Evolutionary conservation across 805 yeast species (phyloP).

Genomic region (Lachancea quebecensis): DNA sequence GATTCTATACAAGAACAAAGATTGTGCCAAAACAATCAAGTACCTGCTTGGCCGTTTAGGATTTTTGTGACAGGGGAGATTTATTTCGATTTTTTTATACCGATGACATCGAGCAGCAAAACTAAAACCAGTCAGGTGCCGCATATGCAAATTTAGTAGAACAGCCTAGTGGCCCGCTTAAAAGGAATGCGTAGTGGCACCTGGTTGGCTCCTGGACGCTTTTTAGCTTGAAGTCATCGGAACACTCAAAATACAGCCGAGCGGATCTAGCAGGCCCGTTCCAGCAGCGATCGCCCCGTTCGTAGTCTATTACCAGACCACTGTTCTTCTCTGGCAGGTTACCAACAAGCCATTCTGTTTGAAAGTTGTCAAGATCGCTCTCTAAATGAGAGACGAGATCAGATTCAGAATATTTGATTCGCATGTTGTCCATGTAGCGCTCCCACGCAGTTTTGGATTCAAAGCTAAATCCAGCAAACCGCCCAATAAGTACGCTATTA

Average conservation of each 20-base stretch:
- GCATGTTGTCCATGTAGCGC: conserved; percentile 20
- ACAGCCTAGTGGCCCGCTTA: conserved; percentile 39
- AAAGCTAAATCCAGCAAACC: conserved; percentile 9
- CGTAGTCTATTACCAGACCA: conserved; percentile 37
- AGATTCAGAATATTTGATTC: conserved; percentile 17
- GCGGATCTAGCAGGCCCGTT: conserved; percentile 85
- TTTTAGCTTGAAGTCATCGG: conserved; percentile 37
- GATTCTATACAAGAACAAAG: too few species aligned
- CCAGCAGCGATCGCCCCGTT: conserved; percentile 80
- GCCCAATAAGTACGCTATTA: conserved; percentile 23
- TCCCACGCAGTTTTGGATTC: conserved; percentile 14
- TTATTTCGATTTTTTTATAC: not conserved
- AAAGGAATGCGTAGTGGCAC: conserved; percentile 63
- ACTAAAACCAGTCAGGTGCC: conserved; percentile 8
- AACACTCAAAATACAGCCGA: conserved; percentile 58
- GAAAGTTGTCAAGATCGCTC: conserved; percentile 13
- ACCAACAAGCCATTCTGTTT: conserved; percentile 17
- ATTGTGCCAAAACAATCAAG: too few species aligned
- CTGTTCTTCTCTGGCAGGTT: conserved; percentile 29
- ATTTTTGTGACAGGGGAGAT: too few species aligned
- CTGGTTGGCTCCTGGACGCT: conserved; percentile 82
- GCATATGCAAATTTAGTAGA: conserved; percentile 12
- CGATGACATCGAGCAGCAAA: not conserved
- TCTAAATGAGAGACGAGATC: conserved; percentile 22
- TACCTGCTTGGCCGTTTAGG: too few species aligned